Conservation (phyloP, 495 filamentous ascomycete genomes). For the Amniculicola lignicola region DNA sequence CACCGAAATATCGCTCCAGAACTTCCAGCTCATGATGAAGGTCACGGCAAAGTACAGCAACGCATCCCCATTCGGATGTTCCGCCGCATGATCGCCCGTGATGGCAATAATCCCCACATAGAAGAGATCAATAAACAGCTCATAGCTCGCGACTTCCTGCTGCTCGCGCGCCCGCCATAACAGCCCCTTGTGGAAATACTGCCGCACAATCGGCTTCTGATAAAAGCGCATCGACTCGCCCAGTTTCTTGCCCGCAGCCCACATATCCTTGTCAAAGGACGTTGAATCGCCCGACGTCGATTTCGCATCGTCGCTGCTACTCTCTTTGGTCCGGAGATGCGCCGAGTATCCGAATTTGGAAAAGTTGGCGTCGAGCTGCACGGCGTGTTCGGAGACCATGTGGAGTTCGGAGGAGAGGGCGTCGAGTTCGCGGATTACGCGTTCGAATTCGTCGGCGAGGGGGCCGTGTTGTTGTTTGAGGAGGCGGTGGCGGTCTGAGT, state of each 20-base stretch:
- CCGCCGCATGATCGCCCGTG: conserved; percentile 55
- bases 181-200: conserved; percentile 61
- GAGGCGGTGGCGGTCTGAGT: conserved; percentile 45
- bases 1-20: conserved; percentile 55
- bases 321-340: conserved; percentile 41
- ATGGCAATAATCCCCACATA: conserved; percentile 61
- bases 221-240: conserved; percentile 52
- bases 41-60: conserved; percentile 53
- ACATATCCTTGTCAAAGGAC: conserved; percentile 40
- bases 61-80: conserved; percentile 48
- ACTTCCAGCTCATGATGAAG: conserved; percentile 58
- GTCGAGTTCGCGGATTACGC: conserved; percentile 50
- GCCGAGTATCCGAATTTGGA: conserved; percentile 57
- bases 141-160: conserved; percentile 55
- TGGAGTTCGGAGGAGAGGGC: conserved; percentile 51
- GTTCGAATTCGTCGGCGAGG: conserved; percentile 52
- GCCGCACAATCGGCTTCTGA: conserved; percentile 54
- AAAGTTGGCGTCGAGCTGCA: conserved; percentile 56
- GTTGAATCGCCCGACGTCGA: conserved; percentile 25
- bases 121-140: conserved; percentile 55
- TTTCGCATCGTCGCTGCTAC: conserved; percentile 18
- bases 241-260: conserved; percentile 45
- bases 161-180: conserved; percentile 54
- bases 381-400: conserved; percentile 50
- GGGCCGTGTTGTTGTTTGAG: conserved; percentile 48